phyloP scores from a whole-genome alignment of 108 stramenopile genomes.

The Chaetoceros tenuissimus region DNA sequence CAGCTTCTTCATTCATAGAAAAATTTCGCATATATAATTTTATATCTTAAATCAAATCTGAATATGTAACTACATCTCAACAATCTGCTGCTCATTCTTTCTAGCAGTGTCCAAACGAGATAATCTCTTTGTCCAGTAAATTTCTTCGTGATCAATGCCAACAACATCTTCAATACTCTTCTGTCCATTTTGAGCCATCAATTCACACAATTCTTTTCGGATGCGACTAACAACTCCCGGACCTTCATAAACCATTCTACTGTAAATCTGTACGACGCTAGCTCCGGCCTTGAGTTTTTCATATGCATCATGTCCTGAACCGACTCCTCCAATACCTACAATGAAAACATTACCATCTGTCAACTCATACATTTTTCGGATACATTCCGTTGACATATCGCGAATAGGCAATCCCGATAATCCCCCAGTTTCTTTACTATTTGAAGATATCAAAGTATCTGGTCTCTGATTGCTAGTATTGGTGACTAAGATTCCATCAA shows the following conservation, averaged over 20 bases:
- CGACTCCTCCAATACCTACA: constrained; percentile 92
- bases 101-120: neutral
- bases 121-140: constrained; percentile 46
- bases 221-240: constrained; percentile 73
- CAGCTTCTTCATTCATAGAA: no score
- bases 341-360: constrained; percentile 83
- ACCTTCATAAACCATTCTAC: constrained; percentile 82
- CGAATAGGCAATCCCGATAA: constrained; percentile 81
- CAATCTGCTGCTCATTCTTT: neutral
- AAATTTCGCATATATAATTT: no score
- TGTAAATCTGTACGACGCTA: constrained; percentile 87
- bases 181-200: constrained; percentile 53
- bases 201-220: constrained; percentile 52
- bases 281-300: constrained; percentile 93
- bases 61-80: no score
- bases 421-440: constrained; percentile 72
- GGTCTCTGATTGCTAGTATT: constrained; percentile 88
- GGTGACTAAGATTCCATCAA: constrained; percentile 90
- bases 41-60: no score
- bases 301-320: constrained; percentile 74
- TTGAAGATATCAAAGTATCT: constrained; percentile 24
- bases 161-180: constrained; percentile 48
- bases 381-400: constrained; percentile 73
- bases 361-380: constrained; percentile 64
- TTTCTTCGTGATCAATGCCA: constrained; percentile 59